phyloP scores from a whole-genome alignment of 2,329 filamentous ascomycete species.

The Camptophora hylomeconis region DNA sequence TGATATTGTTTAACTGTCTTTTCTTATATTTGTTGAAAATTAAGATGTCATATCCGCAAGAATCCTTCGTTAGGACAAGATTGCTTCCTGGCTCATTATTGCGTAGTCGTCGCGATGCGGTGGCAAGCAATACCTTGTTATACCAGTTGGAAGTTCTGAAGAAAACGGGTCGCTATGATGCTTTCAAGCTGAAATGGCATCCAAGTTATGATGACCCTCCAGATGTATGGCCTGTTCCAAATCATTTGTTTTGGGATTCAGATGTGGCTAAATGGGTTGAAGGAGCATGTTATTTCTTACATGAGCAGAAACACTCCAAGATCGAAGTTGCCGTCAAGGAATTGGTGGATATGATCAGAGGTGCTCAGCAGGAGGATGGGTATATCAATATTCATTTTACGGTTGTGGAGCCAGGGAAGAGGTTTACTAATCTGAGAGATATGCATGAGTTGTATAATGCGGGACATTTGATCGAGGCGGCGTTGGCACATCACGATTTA shows the following conservation, averaged over 20 bases:
- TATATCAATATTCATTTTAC: slow-evolving; percentile 53
- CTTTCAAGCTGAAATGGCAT: slow-evolving; percentile 46
- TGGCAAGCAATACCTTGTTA: slow-evolving; percentile 32
- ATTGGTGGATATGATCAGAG: slow-evolving; percentile 44
- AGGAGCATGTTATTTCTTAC: slow-evolving; percentile 45
- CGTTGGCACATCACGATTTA: slow-evolving; percentile 41
- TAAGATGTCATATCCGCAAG: slow-evolving; percentile 25
- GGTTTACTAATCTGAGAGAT: slow-evolving; percentile 48
- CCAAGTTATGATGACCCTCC: slow-evolving; percentile 38
- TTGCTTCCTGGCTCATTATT: slow-evolving; percentile 24
- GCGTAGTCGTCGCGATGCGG: slow-evolving; percentile 26
- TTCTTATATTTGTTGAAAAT: too few species aligned
- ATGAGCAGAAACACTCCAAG: slow-evolving; percentile 29
- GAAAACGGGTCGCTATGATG: slow-evolving; percentile 43
- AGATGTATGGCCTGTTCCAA: slow-evolving; percentile 42
- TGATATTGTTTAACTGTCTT: too few species aligned
- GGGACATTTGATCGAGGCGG: slow-evolving; percentile 50
- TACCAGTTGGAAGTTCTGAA: slow-evolving; percentile 42
- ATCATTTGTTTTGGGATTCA: slow-evolving; percentile 48
- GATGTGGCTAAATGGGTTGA: slow-evolving; percentile 51
- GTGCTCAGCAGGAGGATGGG: slow-evolving; percentile 46
- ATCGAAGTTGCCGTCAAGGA: slow-evolving; percentile 41
- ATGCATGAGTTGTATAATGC: slow-evolving; percentile 52
- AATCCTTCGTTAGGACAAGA: slow-evolving; percentile 24
- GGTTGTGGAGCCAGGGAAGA: slow-evolving; percentile 41